Evolutionary conservation across 2,329 filamentous ascomycete genomes (phyloP), one percentile per base, ranked within the genome.

Genomic region (Bisporella sp.): DNA sequence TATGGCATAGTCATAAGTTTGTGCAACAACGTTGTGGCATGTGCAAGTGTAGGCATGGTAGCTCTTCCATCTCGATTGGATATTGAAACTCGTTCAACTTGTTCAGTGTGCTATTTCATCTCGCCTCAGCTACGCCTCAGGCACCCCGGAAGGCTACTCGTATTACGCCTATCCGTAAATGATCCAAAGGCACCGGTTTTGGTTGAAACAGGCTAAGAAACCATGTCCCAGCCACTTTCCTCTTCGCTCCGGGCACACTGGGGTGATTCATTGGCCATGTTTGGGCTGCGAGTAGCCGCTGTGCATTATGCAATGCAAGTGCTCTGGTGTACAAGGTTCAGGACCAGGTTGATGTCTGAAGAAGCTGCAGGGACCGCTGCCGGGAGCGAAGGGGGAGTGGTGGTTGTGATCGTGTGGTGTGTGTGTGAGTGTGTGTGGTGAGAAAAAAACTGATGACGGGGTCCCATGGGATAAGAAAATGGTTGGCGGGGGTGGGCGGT

Each of bases 251-350:
- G 48, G 52, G 47, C 50, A 6, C 12, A 30, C 41, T 21, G 21
- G 21, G 21, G 21, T 21, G 21, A 42, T 45, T 59, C 50, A 64
- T 63, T 62, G 61, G 61, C 43, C 43, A 57, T 54, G 61, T 60
- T 54, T 46, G 42, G 57, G 52, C 56, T 62, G 60, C 53, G 54
- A 47, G 55, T 60, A 60, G 58, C 58, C 58, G 60, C 59, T 58
- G 55, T 63, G 60, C 61, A 64, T 59, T 55, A 57, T 49, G 48
- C 41, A 52, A 61, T 63, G 60, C 60, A 59, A 62, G 57, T 61
- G 55, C 59, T 61, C 54, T 59, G 54, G 56, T 54, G 58, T 56
- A 59, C 59, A 57, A 13, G 58, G 56, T 2, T 21, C 21, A 21
- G 21, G 21, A 21, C 21, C 21, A 21, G 21, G 21, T 21, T 2